Evolutionary conservation across 108 stramenopile genomes (phyloP), one percentile per base, ranked within the genome.

Genomic region (Fragilariopsis cylindrus): DNA sequence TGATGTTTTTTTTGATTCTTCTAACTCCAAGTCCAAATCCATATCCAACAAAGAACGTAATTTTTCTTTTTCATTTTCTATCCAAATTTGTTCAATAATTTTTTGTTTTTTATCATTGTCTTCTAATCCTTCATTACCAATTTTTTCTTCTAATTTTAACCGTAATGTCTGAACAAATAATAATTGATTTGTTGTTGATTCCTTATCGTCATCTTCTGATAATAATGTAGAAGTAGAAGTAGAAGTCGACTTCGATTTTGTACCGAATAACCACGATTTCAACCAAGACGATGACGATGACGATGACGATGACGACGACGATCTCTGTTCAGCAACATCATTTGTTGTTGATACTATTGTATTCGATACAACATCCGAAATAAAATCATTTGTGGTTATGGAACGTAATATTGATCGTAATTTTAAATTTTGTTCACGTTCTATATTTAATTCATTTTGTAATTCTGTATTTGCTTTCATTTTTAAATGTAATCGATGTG

Each of bases 401-500:
- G 55, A 50, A 46, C 69, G 62, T 4, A 71, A 50, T 30, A 57
- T 7, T 16, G 30, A 54, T 65, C 74, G 46, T 58, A 60, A 49
- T 43, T 55, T 15, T 48, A 21, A 44, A 5, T 40, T 53, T 16
- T 46, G 48, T 45, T 18, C 48, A 3, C 45, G 30, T 18, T 50
- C 68, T 1, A 15, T 63, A 16, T 55, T 44, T 46, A 80, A 46
- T 58, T 74, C 60, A 0, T 57, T 47, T 56, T 55, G 19, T 16
- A 56, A 30, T 50, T 70, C 19, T 9, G 56, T 4, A 4, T 75
- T 62, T 60, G 68, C 68, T 45, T 49, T 70, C 13, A 55, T 42
- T 12, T 56, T 65, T 16, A 71, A n/a, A 43, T 71, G 73, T 42
- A 80, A 48, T 48, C 70, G 60, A 50, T 75, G 74, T 13, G 79